Conservation (phyloP, 345 rosid species). For the Eutrema yunnanense region DNA sequence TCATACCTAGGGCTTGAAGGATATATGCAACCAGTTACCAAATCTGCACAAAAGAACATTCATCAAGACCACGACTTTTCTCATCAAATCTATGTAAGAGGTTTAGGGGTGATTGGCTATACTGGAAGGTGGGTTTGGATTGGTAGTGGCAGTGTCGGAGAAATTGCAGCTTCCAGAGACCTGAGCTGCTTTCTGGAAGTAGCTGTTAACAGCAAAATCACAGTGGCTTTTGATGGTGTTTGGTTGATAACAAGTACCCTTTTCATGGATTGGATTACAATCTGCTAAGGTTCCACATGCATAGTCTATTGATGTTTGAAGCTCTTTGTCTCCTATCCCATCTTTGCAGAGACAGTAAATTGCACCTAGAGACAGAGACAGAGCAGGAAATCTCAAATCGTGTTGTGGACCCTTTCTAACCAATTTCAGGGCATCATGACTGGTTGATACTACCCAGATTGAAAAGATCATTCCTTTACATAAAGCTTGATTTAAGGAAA, state of each 20-base stretch:
- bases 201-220: constrained; percentile 38
- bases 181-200: constrained; percentile 29
- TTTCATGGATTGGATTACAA: constrained; percentile 50
- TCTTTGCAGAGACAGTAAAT: constrained; percentile 77
- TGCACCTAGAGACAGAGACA: constrained; percentile 42
- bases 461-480: constrained; percentile 7
- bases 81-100: neutral
- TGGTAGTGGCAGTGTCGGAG: constrained; percentile 28
- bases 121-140: constrained; percentile 31
- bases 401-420: neutral
- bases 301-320: constrained; percentile 75
- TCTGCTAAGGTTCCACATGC: constrained; percentile 95
- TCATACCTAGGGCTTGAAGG: constrained; percentile 30
- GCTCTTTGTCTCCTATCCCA: constrained; percentile 43
- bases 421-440: neutral
- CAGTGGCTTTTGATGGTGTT: constrained; percentile 49
- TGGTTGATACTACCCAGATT: neutral
- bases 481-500: neutral
- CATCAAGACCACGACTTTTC: constrained; percentile 10
- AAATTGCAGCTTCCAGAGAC: constrained; percentile 29
- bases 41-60: constrained; percentile 25
- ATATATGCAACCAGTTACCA: constrained; percentile 25
- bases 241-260: constrained; percentile 74
- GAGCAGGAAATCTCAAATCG: neutral
- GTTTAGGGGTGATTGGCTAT: neutral